Conservation (phyloP, 2,329 filamentous ascomycete species). For the Talaromyces sp. region DNA sequence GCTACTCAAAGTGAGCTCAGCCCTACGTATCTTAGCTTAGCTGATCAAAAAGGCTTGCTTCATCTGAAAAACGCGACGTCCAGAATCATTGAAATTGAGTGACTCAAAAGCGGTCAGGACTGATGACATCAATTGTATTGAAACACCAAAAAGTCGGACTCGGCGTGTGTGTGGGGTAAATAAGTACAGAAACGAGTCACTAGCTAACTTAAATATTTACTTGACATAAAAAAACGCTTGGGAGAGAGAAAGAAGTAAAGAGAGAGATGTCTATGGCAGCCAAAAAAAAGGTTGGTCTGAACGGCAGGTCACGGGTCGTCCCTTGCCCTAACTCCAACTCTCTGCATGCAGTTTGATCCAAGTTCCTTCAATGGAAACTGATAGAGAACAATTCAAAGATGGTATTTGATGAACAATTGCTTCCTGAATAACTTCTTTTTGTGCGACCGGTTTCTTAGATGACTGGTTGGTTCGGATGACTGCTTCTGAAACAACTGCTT, state of each 20-base stretch:
- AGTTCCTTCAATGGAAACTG: too few relatives aligned
- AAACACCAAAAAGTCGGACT: background rate
- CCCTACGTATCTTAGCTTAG: too few relatives aligned
- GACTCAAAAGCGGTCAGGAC: too few relatives aligned
- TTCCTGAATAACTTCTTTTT: background rate
- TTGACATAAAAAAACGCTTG: too few relatives aligned
- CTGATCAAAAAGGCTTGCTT: too few relatives aligned
- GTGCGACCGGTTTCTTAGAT: background rate
- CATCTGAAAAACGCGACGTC: too few relatives aligned
- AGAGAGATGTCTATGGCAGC: background rate
- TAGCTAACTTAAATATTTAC: background rate
- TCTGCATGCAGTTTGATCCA: background rate
- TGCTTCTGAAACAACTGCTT: background rate
- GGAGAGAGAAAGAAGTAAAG: background rate
- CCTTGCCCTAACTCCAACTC: background rate
- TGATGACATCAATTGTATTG: too few relatives aligned
- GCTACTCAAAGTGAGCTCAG: too few relatives aligned
- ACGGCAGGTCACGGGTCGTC: background rate
- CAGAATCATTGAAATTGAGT: too few relatives aligned
- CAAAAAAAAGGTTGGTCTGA: background rate
- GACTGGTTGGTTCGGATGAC: background rate
- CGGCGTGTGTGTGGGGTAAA: background rate
- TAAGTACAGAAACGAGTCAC: background rate
- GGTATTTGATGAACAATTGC: background rate
- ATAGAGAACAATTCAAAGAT: background rate